Base-by-base conservation (phyloP, 345 rosid species). In the Citrus australasica region DNA sequence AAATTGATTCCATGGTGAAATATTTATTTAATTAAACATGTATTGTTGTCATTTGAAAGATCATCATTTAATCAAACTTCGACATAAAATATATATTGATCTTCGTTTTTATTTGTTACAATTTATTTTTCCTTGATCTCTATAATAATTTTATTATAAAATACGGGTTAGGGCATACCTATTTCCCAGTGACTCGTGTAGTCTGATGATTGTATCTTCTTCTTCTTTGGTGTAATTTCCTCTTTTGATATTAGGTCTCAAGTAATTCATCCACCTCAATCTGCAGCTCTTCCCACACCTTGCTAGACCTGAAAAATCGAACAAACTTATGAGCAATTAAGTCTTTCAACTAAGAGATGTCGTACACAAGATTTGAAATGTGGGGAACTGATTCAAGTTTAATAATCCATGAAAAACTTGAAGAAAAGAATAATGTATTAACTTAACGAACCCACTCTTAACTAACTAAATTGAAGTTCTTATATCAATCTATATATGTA, bases 241-340 rank as follows among this genome's bases (percentile, higher is more conserved):
- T 76, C 92, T 86, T 82, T 86, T 88, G 78, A 88, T 73, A 42
- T 85, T 79, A 0, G 93, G 92, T 73, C 90, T 86, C 63, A 90
- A 78, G 46, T 88, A 90, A 80, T 90, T 90, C 86, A 90, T 46
- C 92, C 92, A 88, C 65, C 93, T 67, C 70, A 90, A 78, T 77
- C 93, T 82, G 83, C 93, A 90, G 71, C 93, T 90, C 71, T 90
- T 90, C 11, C 93, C 93, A 53, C 93, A 90, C 76, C 93, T 88
- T 22, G 80, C 74, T 7, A 90, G 79, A 25, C 92, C 91, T 90
- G 80, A 77, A 79, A 74, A 30, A 19, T 33, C 30, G 5, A 70
- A 22, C 53, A 71, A 32, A 71, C 4, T n/a, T 7, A 42, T 46
- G 32, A 46, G 16, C 21, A 69, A 17, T 25, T 5, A n/a, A 21